A percentile compares a stretch with the other conserved stretches of the same genome.
phyloP scores from a whole-genome alignment of 352 stramenopile species.

The Pythium grandisporangium region DNA sequence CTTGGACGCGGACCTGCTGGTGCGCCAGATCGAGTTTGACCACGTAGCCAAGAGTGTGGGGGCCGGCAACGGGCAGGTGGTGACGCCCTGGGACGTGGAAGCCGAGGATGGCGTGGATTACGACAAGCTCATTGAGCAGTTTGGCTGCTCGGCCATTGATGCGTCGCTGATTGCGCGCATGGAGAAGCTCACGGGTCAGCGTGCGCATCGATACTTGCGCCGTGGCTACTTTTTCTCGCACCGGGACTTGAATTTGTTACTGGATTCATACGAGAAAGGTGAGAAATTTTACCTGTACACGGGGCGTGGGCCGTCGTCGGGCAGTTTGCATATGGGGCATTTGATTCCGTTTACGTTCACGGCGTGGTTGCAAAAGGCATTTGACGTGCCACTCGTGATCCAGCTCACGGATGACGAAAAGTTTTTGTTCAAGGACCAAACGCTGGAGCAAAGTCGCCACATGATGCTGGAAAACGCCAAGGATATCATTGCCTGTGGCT shows the following conservation, averaged over 20 bases:
- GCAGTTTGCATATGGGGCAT: conserved; percentile 98
- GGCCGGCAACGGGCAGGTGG: conserved; percentile 58
- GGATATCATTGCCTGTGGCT: conserved; percentile 99
- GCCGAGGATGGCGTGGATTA: conserved; percentile 98
- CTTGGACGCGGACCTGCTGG: conserved; percentile 39
- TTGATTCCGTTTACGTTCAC: conserved; percentile 99
- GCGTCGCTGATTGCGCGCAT: conserved; percentile 91
- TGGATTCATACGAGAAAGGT: conserved; percentile 93
- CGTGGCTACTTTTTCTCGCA: conserved; percentile 99
- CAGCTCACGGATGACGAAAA: conserved; percentile 99
- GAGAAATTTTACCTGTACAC: conserved; percentile 99
- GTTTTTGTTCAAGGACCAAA: conserved; percentile 99
- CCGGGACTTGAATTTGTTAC: conserved; percentile 94
- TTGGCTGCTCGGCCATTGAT: conserved; percentile 95
- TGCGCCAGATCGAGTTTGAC: conserved; percentile 71
- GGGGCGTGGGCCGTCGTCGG: conserved; percentile 94
- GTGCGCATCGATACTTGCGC: conserved; percentile 95
- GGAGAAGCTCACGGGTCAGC: conserved; percentile 91
- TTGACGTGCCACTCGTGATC: conserved; percentile 99
- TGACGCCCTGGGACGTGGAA: conserved; percentile 92
- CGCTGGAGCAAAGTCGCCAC: conserved; percentile 77
- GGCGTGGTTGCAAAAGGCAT: conserved; percentile 97
- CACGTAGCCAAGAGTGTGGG: conserved; percentile 46
- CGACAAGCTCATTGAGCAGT: conserved; percentile 97
- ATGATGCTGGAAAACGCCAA: conserved; percentile 99